Evolutionary conservation across 140 eudicot species (phyloP), one percentile per base, ranked within the genome.

Genomic region (Cichorium intybus): DNA sequence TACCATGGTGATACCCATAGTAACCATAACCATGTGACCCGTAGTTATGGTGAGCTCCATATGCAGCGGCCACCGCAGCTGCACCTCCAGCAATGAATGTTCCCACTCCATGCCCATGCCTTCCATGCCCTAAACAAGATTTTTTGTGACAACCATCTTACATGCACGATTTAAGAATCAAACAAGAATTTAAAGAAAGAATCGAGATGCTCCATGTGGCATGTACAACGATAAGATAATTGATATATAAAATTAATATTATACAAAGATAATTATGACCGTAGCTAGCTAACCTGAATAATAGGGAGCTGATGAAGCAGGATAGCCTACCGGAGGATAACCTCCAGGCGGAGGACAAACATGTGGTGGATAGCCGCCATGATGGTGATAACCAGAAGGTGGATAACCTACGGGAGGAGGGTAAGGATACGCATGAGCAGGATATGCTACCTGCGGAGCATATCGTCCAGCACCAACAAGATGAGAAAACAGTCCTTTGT

Each of bases 51-150:
- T 86, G 89, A 35, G 87, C 86, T 58, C 88, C 97, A 62, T 83
- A 85, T 29, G 72, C 77, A 5, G 88, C 87, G 0, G 95, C 88
- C 5, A 90, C 90, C 0, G 87, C 95, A 0, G 88, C 90, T 4
- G 87, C 96, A 31, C 95, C 95, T 34, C 95, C 97, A 0, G 95
- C 92, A 48, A 89, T 72, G 52, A 89, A 22, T 34, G 75, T 73
- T 59, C 94, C 90, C 53, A 80, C 18, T 22, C 81, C 77, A 8
- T 73, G 63, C 56, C 80, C 72, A 17, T 66, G 79, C 18, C 69
- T 66, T 66, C 79, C 75, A 46, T 74, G 79, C 22, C 62, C 74
- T 74, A 57, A 18, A 74, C 48, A 66, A 24, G 7, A 73, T 52
- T 46, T 71, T 17, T 41, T 22, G 66, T 60, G 8, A 45, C 26